Percentiles rank a stretch among this genome's conserved stretches.
Conservation (phyloP, 2,329 filamentous ascomycete species). For the Colletotrichum coccodes region DNA sequence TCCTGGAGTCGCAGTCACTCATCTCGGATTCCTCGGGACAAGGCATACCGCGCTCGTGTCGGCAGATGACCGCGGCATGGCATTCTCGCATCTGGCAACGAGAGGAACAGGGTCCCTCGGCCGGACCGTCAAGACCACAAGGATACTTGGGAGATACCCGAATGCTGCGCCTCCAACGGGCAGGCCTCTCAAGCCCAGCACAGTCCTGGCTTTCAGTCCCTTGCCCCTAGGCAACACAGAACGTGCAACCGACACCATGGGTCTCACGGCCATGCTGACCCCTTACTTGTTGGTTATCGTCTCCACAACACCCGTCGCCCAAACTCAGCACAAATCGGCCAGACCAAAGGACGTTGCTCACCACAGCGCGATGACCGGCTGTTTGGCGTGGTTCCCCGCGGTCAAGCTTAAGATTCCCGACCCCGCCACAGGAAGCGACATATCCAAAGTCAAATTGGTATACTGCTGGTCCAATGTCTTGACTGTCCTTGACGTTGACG, state of each 20-base stretch:
- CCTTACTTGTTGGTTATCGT: constrained; percentile 97
- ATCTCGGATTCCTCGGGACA: constrained; percentile 94
- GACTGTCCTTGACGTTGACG: constrained; percentile 89
- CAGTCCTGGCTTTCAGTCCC: constrained; percentile 90
- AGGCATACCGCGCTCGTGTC: constrained; percentile 95
- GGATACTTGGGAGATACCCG: constrained; percentile 92
- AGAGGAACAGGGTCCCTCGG: constrained; percentile 88
- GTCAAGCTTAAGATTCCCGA: constrained; percentile 88
- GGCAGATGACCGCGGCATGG: constrained; percentile 95
- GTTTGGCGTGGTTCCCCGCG: constrained; percentile 95
- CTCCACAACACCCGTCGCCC: constrained; percentile 94
- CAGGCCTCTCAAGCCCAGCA: constrained; percentile 87
- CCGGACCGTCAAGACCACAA: constrained; percentile 86
- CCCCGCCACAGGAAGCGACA: constrained; percentile 71
- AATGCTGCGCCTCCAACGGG: constrained; percentile 69
- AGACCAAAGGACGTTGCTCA: constrained; percentile 90
- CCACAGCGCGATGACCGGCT: constrained; percentile 92
- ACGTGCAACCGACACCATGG: constrained; percentile 85
- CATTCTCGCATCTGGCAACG: constrained; percentile 95
- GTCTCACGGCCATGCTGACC: constrained; percentile 93
- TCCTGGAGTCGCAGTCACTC: constrained; percentile 79
- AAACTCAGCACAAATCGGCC: constrained; percentile 94
- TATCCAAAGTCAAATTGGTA: constrained; percentile 86
- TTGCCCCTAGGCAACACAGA: constrained; percentile 95
- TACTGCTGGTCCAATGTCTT: constrained; percentile 99